These are phyloP conservation scores for Beauveria caledonica DNA, from an alignment of 2,329 filamentous ascomycete species.

Conservation along the genomic window DNA sequence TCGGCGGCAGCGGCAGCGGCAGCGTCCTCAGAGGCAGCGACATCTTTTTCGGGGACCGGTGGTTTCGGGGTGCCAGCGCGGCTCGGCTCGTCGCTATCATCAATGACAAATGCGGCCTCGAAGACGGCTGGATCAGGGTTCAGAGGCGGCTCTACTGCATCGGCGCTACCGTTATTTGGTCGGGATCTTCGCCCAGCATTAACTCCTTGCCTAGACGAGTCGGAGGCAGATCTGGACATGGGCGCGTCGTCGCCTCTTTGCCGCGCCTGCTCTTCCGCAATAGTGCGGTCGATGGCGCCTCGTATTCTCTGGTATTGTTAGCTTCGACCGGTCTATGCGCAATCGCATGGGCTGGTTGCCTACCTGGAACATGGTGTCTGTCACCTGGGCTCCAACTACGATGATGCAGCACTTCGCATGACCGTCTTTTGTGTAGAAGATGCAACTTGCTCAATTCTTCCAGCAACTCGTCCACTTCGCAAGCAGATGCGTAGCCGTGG, in stretches of 20 bases:
- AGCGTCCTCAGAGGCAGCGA: slow-evolving; percentile 15
- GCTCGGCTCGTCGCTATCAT: slow-evolving; percentile 66
- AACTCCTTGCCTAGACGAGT: slow-evolving; percentile 32
- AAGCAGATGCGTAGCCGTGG: background rate
- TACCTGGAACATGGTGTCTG: slow-evolving; percentile 8
- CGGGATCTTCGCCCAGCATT: slow-evolving; percentile 23
- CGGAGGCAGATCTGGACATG: slow-evolving; percentile 30
- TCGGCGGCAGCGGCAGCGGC: slow-evolving; percentile 14
- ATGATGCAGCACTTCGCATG: background rate
- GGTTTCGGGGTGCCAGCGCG: slow-evolving; percentile 51
- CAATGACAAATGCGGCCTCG: slow-evolving; percentile 77
- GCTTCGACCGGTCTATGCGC: background rate
- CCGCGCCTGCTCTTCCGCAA: slow-evolving; percentile 85
- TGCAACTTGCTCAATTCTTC: background rate
- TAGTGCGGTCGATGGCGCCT: slow-evolving; percentile 76
- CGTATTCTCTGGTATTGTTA: slow-evolving; percentile 58
- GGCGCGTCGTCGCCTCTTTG: slow-evolving; percentile 48
- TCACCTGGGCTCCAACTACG: background rate
- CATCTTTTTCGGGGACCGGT: slow-evolving; percentile 28
- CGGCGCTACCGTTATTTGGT: slow-evolving; percentile 31
- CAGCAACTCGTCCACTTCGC: background rate
- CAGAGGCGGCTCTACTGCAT: slow-evolving; percentile 29
- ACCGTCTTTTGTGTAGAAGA: background rate
- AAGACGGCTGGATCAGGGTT: slow-evolving; percentile 82
- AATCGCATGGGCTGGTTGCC: background rate